phyloP scores from a whole-genome alignment of 2,329 filamentous ascomycete species.

The Pseudocercospora crystallina region DNA sequence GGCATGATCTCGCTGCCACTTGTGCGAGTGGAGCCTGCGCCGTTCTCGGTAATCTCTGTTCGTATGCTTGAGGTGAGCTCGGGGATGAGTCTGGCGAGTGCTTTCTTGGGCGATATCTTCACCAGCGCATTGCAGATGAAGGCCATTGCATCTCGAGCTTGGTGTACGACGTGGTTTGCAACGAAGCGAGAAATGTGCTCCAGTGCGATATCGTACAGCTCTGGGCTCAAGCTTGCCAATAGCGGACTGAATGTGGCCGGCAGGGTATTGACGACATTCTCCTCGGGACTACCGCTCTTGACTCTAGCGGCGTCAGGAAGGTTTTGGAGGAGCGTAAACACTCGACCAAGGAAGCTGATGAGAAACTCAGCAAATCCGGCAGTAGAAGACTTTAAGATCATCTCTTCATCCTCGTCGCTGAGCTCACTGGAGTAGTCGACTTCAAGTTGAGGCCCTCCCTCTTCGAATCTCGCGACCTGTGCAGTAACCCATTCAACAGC shows the following conservation, averaged over 20 bases:
- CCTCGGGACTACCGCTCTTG: slow-evolving; percentile 87
- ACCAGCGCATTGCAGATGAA: slow-evolving; percentile 96
- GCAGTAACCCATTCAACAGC: slow-evolving; percentile 92
- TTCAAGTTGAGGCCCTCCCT: slow-evolving; percentile 78
- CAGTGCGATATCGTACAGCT: slow-evolving; percentile 87
- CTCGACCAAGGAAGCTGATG: slow-evolving; percentile 83
- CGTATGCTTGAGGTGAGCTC: slow-evolving; percentile 89
- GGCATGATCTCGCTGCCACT: slow-evolving; percentile 92
- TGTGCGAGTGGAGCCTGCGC: slow-evolving; percentile 89
- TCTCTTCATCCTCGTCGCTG: slow-evolving; percentile 79
- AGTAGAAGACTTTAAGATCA: slow-evolving; percentile 88
- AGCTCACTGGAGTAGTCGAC: slow-evolving; percentile 83
- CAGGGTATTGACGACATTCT: slow-evolving; percentile 93
- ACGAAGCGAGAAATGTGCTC: slow-evolving; percentile 93
- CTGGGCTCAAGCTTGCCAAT: slow-evolving; percentile 85
- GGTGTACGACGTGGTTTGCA: slow-evolving; percentile 90
- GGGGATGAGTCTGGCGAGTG: slow-evolving; percentile 84
- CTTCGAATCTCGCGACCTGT: slow-evolving; percentile 91
- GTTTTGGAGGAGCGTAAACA: slow-evolving; percentile 94
- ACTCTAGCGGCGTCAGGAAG: slow-evolving; percentile 86
- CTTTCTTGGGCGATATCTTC: slow-evolving; percentile 93
- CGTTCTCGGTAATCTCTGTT: slow-evolving; percentile 95
- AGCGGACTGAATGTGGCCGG: slow-evolving; percentile 88
- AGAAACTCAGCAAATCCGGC: slow-evolving; percentile 92
- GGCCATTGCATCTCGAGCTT: slow-evolving; percentile 95